Percentiles rank a stretch among this genome's conserved stretches.
Conservation (phyloP, 1,284 basidiomycete genomes). For the Amylostereum chailletii region DNA sequence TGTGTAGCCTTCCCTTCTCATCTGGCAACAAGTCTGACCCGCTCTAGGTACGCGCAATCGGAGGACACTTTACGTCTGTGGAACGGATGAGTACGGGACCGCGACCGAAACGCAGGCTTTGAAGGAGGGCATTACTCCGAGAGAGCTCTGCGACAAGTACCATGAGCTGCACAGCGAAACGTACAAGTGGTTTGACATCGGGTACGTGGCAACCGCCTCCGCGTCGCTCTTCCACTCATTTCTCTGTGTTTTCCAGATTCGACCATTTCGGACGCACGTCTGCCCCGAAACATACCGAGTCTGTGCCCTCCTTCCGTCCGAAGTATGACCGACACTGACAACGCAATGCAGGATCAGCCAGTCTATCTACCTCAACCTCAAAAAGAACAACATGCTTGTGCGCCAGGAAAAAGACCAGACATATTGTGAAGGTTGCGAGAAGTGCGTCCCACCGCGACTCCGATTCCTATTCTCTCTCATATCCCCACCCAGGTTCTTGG, state of each 20-base stretch:
- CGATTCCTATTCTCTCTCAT: neutral
- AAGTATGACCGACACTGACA: neutral
- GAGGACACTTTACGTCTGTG: constrained; percentile 82
- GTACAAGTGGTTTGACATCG: constrained; percentile 92
- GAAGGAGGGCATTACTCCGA: constrained; percentile 86
- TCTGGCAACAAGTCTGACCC: neutral
- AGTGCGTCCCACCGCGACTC: constrained; percentile 34
- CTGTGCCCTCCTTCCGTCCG: constrained; percentile 14
- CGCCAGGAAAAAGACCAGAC: constrained; percentile 87
- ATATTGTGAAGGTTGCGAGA: constrained; percentile 85
- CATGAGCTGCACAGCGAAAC: constrained; percentile 84
- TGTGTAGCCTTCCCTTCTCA: constrained; percentile 25
- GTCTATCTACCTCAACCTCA: constrained; percentile 78
- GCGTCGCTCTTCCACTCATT: neutral
- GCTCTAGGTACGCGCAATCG: constrained; percentile 63
- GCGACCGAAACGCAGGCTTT: constrained; percentile 97
- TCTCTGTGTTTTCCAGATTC: constrained; percentile 50
- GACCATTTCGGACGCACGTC: constrained; percentile 97
- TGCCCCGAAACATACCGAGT: constrained; percentile 87
- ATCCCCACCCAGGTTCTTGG: constrained; percentile 62
- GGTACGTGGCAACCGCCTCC: constrained; percentile 31
- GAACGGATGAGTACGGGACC: constrained; percentile 98
- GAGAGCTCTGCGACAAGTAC: constrained; percentile 92
- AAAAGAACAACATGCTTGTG: constrained; percentile 68
- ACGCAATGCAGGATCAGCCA: constrained; percentile 66